These are phyloP conservation scores for Phytophthora citricola DNA, from an alignment of 352 stramenopile genomes.

Conservation along the genomic window DNA sequence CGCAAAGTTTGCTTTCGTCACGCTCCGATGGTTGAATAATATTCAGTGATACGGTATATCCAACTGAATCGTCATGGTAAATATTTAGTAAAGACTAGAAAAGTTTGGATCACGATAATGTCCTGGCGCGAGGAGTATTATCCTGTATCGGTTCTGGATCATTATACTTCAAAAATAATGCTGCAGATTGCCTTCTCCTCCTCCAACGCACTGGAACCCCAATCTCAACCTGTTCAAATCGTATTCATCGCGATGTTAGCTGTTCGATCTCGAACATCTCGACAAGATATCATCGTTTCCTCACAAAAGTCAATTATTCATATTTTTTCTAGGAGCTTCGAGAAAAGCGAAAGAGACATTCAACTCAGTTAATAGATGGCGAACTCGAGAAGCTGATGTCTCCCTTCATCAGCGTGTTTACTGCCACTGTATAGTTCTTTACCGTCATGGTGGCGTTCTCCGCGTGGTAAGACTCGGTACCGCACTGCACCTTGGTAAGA, in stretches of 20 bases:
- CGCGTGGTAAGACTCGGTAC: constrained; percentile 34
- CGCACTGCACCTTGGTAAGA: constrained; percentile 39
- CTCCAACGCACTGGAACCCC: constrained; percentile 38
- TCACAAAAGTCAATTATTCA: neutral
- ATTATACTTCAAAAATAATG: too few species aligned
- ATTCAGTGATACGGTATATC: too few species aligned
- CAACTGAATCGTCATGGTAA: neutral
- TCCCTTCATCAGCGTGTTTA: constrained; percentile 17
- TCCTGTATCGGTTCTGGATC: too few species aligned
- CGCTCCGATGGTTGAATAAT: too few species aligned
- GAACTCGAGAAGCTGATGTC: constrained; percentile 13
- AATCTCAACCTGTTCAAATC: constrained; percentile 7
- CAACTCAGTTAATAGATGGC: neutral
- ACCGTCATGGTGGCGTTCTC: constrained; percentile 33
- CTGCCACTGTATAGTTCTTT: constrained; percentile 21
- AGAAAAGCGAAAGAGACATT: too few species aligned
- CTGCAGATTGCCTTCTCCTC: neutral
- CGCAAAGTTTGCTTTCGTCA: too few species aligned
- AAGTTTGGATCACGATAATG: constrained; percentile 16
- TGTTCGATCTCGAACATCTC: constrained; percentile 13
- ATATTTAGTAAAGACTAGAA: constrained; percentile 14
- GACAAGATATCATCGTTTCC: neutral
- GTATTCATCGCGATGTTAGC: constrained; percentile 5
- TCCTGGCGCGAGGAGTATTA: too few species aligned
- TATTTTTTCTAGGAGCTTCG: neutral